Percentiles rank a stretch among this genome's conserved stretches.
Conservation (phyloP, 2,329 filamentous ascomycete genomes). For the Penicillium sp. region DNA sequence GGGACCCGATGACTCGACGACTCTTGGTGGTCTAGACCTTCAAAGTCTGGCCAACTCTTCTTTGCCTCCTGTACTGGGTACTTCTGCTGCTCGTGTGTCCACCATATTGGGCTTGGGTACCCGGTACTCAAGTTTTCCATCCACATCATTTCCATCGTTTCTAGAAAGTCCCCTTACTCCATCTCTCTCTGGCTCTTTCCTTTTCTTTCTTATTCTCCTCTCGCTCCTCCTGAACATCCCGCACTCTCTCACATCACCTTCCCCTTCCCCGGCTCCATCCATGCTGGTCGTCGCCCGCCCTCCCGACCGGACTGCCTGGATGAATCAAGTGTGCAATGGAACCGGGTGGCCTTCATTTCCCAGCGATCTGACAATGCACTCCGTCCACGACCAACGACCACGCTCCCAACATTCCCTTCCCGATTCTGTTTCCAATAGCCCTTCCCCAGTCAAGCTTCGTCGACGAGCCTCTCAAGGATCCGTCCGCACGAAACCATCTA, state of each 20-base stretch:
- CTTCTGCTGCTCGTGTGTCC: not conserved
- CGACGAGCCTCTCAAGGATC: conserved; percentile 41
- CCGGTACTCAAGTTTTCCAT: not conserved
- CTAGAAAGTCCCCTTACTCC: conserved; percentile 21
- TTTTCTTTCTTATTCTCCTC: conserved; percentile 15
- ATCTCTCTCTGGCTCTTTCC: conserved; percentile 18
- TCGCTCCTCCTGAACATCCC: conserved; percentile 10
- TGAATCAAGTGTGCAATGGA: conserved; percentile 37
- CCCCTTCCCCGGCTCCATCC: conserved; percentile 8
- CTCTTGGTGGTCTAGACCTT: conserved; percentile 24
- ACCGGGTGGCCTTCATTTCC: conserved; percentile 25
- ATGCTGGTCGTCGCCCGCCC: conserved; percentile 18
- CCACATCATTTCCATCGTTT: conserved; percentile 3
- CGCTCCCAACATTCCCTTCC: conserved; percentile 23
- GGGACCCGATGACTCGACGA: conserved; percentile 26
- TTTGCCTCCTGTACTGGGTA: conserved; percentile 12
- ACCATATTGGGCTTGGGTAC: conserved; percentile 3
- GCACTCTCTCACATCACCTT: not conserved
- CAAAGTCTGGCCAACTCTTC: conserved; percentile 16
- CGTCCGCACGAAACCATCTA: conserved; percentile 33
- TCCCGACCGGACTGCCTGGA: conserved; percentile 27
- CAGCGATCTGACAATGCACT: conserved; percentile 31
- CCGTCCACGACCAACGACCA: conserved; percentile 23
- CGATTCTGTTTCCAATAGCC: conserved; percentile 8
- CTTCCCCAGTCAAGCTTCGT: conserved; percentile 29